Evolutionary conservation across 305 asterid species (phyloP).

Genomic region (Euphrasia arctica): DNA sequence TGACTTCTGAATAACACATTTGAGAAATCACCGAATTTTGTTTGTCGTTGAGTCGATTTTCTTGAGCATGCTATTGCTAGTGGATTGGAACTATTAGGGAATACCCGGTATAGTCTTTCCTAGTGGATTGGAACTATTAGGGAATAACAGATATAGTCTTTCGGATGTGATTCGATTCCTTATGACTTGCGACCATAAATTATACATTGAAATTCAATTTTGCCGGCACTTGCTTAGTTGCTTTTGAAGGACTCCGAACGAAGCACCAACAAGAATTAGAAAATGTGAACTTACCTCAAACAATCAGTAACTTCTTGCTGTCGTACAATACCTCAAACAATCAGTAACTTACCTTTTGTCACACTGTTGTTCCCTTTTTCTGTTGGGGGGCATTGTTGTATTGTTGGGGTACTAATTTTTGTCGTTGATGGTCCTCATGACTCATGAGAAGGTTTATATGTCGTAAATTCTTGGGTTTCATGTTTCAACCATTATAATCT

Average conservation of each 20-base stretch:
- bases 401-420: constrained; percentile 46
- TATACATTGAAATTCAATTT: no score
- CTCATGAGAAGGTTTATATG: constrained; percentile 67
- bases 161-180: constrained; percentile 5
- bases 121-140: constrained; percentile 3
- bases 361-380: constrained; percentile 60
- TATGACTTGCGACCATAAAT: background rate
- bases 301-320: constrained; percentile 50
- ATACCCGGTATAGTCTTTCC: no score
- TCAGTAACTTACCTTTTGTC: constrained; percentile 63
- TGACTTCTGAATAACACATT: background rate
- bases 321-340: constrained; percentile 47
- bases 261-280: constrained; percentile 65
- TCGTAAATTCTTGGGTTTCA: background rate
- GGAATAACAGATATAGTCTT: constrained; percentile 9
- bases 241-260: constrained; percentile 54
- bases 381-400: constrained; percentile 37
- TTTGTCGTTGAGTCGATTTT: background rate
- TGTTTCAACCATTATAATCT: background rate
- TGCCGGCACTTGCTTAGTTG: constrained; percentile 22
- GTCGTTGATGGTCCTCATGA: constrained; percentile 73
- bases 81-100: no score
- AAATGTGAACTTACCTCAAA: constrained; percentile 44
- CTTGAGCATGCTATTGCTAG: no score
- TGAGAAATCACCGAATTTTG: constrained; percentile 11